Conservation (phyloP, 805 yeast species). For the Yarrowia sp. region DNA sequence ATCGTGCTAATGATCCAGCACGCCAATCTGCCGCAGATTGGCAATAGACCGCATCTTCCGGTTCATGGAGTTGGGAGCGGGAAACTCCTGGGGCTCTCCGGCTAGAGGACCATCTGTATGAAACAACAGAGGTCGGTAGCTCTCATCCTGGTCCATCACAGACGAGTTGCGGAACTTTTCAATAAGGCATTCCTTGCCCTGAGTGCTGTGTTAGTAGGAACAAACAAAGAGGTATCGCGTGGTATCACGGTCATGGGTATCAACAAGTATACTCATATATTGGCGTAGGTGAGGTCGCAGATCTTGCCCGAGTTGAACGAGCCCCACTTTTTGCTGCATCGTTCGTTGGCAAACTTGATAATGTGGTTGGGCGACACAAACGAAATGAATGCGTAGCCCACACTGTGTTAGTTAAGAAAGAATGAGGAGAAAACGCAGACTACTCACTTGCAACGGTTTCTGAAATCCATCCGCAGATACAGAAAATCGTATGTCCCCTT, state of each 20-base stretch:
- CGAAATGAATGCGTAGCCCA: slow-evolving; percentile 56
- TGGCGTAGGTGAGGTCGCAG: slow-evolving; percentile 53
- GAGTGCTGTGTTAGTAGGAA: slow-evolving; percentile 34
- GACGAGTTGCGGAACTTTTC: slow-evolving; percentile 51
- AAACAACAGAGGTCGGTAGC: slow-evolving; percentile 50
- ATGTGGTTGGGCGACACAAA: slow-evolving; percentile 48
- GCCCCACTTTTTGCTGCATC: slow-evolving; percentile 51
- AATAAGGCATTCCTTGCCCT: slow-evolving; percentile 47
- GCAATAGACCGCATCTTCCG: slow-evolving; percentile 41
- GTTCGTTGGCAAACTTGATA: slow-evolving; percentile 45
- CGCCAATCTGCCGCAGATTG: slow-evolving; percentile 38
- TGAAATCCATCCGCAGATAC: slow-evolving; percentile 53
- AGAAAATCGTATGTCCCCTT: slow-evolving; percentile 42
- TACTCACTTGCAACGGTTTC: slow-evolving; percentile 47
- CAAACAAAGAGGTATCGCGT: neutral
- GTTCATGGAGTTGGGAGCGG: slow-evolving; percentile 41
- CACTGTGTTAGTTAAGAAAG: slow-evolving; percentile 32
- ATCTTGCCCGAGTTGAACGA: slow-evolving; percentile 50
- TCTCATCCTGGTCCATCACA: slow-evolving; percentile 46
- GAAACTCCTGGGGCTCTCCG: slow-evolving; percentile 48
- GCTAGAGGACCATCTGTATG: slow-evolving; percentile 44
- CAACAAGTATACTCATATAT: slow-evolving; percentile 37
- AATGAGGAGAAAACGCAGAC: slow-evolving; percentile 2
- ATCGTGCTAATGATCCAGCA: neutral
- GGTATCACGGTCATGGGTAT: neutral